These are phyloP conservation scores for Citrus sinensis DNA, from an alignment of 345 rosid genomes.

Conservation along the genomic window DNA sequence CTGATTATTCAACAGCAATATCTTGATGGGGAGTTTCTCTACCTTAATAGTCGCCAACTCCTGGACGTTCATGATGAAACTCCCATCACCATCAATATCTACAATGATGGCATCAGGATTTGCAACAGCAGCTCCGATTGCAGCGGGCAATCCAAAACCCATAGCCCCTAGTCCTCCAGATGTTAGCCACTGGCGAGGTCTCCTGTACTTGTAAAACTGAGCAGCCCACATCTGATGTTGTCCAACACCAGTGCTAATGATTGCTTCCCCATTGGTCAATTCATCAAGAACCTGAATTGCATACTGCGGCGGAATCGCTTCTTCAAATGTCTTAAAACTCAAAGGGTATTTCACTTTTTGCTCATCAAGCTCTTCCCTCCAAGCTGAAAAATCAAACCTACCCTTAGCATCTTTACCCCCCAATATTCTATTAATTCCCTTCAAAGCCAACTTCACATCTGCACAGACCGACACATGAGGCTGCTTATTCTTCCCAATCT, in stretches of 20 bases:
- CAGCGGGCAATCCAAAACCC: conserved; percentile 99
- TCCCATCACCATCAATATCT: conserved; percentile 98
- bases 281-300: conserved; percentile 89
- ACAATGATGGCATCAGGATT: conserved; percentile 75
- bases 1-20: conserved; percentile 80
- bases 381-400: conserved; percentile 56
- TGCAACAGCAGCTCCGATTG: conserved; percentile 96
- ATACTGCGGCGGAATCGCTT: conserved; percentile 89
- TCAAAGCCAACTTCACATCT: conserved; percentile 76
- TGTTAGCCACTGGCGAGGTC: conserved; percentile 87
- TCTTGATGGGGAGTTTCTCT: conserved; percentile 84
- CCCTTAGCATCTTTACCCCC: conserved; percentile 42
- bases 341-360: conserved; percentile 69
- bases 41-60: conserved; percentile 85
- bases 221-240: conserved; percentile 99
- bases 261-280: conserved; percentile 78
- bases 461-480: conserved; percentile 91
- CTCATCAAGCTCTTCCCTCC: conserved; percentile 75
- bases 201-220: conserved; percentile 90
- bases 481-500: conserved; percentile 97
- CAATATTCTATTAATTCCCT: conserved; percentile 65
- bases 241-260: conserved; percentile 91
- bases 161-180: conserved; percentile 95
- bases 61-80: conserved; percentile 94
- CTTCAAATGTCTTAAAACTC: conserved; percentile 77